Percentiles rank a stretch among this genome's conserved stretches.
phyloP scores from a whole-genome alignment of 1,284 basidiomycete genomes.

The Ustilago trichophora region DNA sequence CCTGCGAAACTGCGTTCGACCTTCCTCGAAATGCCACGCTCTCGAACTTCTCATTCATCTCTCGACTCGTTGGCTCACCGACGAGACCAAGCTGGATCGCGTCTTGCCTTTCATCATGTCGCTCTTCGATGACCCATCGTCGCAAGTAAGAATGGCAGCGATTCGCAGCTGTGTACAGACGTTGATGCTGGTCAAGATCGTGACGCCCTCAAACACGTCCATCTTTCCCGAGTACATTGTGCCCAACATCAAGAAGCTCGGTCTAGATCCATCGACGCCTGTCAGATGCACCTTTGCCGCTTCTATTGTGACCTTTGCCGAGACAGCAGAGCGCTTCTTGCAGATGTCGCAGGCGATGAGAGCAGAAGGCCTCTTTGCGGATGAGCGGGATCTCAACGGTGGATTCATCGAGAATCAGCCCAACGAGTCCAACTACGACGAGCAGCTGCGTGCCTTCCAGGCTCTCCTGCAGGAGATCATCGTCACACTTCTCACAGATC shows the following conservation, averaged over 20 bases:
- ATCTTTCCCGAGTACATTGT: conserved; percentile 96
- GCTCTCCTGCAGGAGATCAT: conserved; percentile 86
- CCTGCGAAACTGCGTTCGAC: conserved; percentile 84
- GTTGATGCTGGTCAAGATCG: conserved; percentile 81
- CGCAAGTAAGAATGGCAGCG: conserved; percentile 76
- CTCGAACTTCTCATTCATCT: conserved; percentile 88
- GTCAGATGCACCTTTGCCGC: conserved; percentile 89
- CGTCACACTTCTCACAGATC: conserved; percentile 74
- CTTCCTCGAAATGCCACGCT: conserved; percentile 84
- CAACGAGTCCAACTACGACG: conserved; percentile 52
- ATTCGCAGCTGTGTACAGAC: conserved; percentile 84
- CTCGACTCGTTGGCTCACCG: conserved; percentile 78
- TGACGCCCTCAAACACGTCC: conserved; percentile 84
- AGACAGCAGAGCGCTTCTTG: conserved; percentile 82
- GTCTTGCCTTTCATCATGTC: conserved; percentile 91
- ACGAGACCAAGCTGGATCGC: conserved; percentile 94
- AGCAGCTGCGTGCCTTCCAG: conserved; percentile 80
- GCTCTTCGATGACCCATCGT: conserved; percentile 83
- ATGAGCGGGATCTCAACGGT: conserved; percentile 78
- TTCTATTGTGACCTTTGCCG: conserved; percentile 82
- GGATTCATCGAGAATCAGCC: conserved; percentile 45
- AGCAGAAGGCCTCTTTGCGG: conserved; percentile 79
- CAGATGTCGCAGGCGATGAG: conserved; percentile 91
- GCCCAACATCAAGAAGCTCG: conserved; percentile 84
- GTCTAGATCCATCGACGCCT: conserved; percentile 83